Base-by-base conservation (phyloP, 2,329 filamentous ascomycete species). In the Colletotrichum noveboracense region DNA sequence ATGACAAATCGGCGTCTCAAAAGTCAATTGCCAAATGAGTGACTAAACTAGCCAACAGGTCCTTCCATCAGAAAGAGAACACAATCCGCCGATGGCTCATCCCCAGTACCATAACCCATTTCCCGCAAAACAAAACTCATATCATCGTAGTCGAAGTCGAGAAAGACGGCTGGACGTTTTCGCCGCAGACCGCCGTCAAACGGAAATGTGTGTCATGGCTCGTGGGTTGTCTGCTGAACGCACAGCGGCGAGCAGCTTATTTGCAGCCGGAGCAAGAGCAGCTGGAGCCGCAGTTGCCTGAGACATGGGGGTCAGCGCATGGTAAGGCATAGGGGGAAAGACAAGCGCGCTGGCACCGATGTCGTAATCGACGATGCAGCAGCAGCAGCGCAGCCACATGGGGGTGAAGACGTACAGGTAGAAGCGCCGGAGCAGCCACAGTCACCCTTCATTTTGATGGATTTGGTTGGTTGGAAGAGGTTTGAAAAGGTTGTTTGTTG, bases 401-500 rank as follows among this genome's bases (percentile, higher is more conserved):
- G 18, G 62, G 48, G 21, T 24, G 9, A 14, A 5, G 18, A 75
- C 74, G 7, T 76, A 76, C 77, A 78, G 69, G 74, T 69, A 64
- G 76, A 78, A 69, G 77, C 64, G 77, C 77, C 76, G 76, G 77
- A 78, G 77, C 77, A 78, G 77, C 77, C 77, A 60, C 77, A 78
- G 74, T 78, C 77, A 74, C 77, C 77, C 77, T 78, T 78, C 77
- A 78, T 78, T 76, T 78, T 78, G 77, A 74, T 76, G 76, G 71
- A 26, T 32, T 61, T 76, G 56, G 70, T 70, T 67, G 68, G 12
- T 70, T 66, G 61, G 62, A 24, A 32, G 43, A 18, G 52, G 72
- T 26, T 60, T 36, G 26, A 66, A 66, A 56, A 13, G 16, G 65
- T 62, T 77, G 64, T n/a, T 67, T 75, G 30, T 64, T 70, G 56